Evolutionary conservation across 1,284 basidiomycete species (phyloP).

Genomic region (Ustilago curta): DNA sequence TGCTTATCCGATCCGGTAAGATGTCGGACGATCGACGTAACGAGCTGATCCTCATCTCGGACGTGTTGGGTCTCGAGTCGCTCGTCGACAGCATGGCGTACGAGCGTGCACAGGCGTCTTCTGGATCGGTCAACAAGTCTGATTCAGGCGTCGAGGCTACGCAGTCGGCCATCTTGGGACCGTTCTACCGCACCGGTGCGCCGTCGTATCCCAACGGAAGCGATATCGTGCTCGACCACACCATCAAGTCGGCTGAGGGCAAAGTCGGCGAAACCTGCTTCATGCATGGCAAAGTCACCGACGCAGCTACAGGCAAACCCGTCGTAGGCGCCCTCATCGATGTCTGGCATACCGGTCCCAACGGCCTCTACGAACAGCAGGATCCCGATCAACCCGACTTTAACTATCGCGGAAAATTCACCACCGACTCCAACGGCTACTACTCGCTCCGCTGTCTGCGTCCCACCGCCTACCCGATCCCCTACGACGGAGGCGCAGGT

Average conservation of each 20-base stretch:
- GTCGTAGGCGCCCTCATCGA: conserved; percentile 68
- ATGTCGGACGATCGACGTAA: conserved; percentile 69
- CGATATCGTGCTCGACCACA: conserved; percentile 55
- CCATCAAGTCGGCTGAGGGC: conserved; percentile 60
- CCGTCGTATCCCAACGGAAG: conserved; percentile 65
- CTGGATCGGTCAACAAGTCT: conserved; percentile 39
- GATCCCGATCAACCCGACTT: conserved; percentile 68
- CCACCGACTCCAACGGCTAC: conserved; percentile 66
- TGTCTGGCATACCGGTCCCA: conserved; percentile 70
- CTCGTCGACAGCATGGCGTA: conserved; percentile 65
- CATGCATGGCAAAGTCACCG: conserved; percentile 67
- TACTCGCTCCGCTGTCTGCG: conserved; percentile 67
- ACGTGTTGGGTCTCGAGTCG: conserved; percentile 70
- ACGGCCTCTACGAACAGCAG: conserved; percentile 71
- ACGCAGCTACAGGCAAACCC: conserved; percentile 64
- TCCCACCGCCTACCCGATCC: conserved; percentile 70
- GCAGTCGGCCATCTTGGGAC: conserved; percentile 68
- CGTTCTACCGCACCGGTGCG: conserved; percentile 68
- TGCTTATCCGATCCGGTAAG: conserved; percentile 69
- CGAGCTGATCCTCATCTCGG: conserved; percentile 70
- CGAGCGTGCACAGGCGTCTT: conserved; percentile 21
- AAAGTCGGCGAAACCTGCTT: conserved; percentile 64
- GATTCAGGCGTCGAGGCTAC: conserved; percentile 26
- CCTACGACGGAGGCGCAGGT: conserved; percentile 69
- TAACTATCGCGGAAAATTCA: conserved; percentile 67